phyloP scores from a whole-genome alignment of 2,329 filamentous ascomycete genomes.

The Fusarium lateritium region DNA sequence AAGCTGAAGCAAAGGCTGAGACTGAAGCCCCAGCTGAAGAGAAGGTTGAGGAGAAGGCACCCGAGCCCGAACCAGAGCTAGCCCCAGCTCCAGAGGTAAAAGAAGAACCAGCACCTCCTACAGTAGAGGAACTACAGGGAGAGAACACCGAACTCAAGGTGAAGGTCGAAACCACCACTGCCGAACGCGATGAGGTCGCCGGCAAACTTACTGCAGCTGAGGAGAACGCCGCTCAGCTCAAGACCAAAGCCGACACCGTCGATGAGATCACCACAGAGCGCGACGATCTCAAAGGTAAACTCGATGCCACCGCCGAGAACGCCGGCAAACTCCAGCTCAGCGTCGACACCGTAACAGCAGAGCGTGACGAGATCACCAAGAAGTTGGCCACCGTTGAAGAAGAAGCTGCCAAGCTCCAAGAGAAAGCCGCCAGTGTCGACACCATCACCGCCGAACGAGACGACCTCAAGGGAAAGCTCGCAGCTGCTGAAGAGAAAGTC shows the following conservation, averaged over 20 bases:
- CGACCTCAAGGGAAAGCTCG: conserved; percentile 36
- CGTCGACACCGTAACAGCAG: conserved; percentile 18
- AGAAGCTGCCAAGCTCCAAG: conserved; percentile 32
- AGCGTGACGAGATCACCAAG: conserved; percentile 45
- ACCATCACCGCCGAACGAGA: conserved; percentile 35
- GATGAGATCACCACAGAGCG: conserved; percentile 14
- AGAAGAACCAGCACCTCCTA: conserved; percentile 6
- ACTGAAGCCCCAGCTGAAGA: conserved; percentile 10
- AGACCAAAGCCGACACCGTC: conserved; percentile 20
- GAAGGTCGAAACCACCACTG: conserved; percentile 32
- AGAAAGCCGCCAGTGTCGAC: conserved; percentile 36
- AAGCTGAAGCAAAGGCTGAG: not conserved
- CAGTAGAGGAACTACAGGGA: conserved; percentile 18
- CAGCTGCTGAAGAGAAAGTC: conserved; percentile 31
- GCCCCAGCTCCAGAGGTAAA: not conserved
- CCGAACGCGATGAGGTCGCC: conserved; percentile 16
- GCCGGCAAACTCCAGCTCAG: conserved; percentile 37
- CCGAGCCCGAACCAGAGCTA: conserved; percentile 25
- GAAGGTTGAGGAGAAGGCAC: conserved; percentile 15
- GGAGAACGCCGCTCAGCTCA: conserved; percentile 23
- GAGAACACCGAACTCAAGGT: conserved; percentile 43
- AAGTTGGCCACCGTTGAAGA: conserved; percentile 41
- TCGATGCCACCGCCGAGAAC: conserved; percentile 37
- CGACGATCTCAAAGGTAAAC: conserved; percentile 41
- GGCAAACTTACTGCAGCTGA: conserved; percentile 27